Evolutionary conservation across 1,139 yeast genomes (phyloP), one percentile per base, ranked within the genome.

Genomic region (Magnusiomyces tetraspermus): DNA sequence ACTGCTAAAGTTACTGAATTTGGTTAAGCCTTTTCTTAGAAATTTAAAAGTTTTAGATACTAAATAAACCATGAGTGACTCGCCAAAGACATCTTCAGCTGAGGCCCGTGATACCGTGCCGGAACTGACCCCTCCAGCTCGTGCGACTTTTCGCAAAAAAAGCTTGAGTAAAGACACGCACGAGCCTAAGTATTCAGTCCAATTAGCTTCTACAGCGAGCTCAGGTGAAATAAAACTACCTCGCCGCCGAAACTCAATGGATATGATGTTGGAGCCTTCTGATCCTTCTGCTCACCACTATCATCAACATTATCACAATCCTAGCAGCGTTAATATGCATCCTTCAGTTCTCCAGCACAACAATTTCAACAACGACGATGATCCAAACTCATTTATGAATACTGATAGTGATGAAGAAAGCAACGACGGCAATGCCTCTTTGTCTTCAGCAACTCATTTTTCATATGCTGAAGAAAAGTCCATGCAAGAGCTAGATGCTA

Each of bases 401-500:
- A 2, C 13, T 22, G 33, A 17, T 8, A 36, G 28, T 28, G 6
- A 5, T 26, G 46, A 43, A 6, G 45, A 22, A 2, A 43, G 36
- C 19, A 21, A 41, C 11, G 28, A 28, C 36, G 46, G 38, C 17
- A 33, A 15, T 17, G n/a, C n/a, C 5, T 33, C 58, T 19, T 52
- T 55, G 24, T 50, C 56, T n/a, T 51, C 60, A 15, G 55, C 66
- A 1, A 59, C 66, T 23, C 67, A 65, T 63, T 82, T 73, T 62
- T 80, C 90, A 0, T 75, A 82, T 54, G 77, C 81, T 1, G 90
- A 86, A 61, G 94, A 85, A 60, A 76, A 75, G 61, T 74, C 76
- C 61, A 73, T 83, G 61, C 78, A 78, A 63, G 88, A 83, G 54
- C 81, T 83, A 57, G 89, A 83, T 59, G 82, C 88, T 59, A 85